Percentiles rank a stretch among this genome's conserved stretches.
phyloP scores from a whole-genome alignment of 306 rosid genomes.

The Begonia masoniana region DNA sequence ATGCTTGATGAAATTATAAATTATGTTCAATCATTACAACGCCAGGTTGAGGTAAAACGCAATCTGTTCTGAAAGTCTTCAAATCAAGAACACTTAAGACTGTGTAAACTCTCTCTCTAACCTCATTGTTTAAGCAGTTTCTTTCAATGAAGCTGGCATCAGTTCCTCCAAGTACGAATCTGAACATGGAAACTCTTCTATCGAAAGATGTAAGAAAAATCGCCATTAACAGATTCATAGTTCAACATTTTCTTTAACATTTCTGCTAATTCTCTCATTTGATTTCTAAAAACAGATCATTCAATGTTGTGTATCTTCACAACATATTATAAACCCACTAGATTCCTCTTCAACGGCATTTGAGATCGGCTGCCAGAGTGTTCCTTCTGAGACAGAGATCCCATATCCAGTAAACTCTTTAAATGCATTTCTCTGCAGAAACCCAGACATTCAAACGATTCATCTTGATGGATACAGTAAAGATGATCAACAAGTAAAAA shows the following conservation, averaged over 20 bases:
- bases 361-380: constrained; percentile 22
- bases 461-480: constrained; percentile 19
- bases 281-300: constrained; percentile 20
- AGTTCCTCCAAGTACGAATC: constrained; percentile 41
- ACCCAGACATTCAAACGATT: not conserved
- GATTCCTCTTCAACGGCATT: constrained; percentile 25
- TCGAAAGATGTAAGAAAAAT: constrained; percentile 32
- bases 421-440: constrained; percentile 15
- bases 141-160: constrained; percentile 54
- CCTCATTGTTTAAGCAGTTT: constrained; percentile 23
- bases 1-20: constrained; percentile 95
- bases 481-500: constrained; percentile 18
- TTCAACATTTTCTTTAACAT: too few species aligned
- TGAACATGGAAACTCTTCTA: constrained; percentile 35
- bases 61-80: not conserved
- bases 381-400: constrained; percentile 20
- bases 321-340: constrained; percentile 11
- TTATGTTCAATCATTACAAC: constrained; percentile 70
- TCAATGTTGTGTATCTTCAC: constrained; percentile 25
- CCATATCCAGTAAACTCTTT: constrained; percentile 10
- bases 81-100: too few species aligned
- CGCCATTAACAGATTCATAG: too few species aligned
- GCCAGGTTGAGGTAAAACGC: constrained; percentile 45
- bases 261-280: too few species aligned
- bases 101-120: too few species aligned